Evolutionary conservation across 768 basidiomycete species (phyloP).

Genomic region (Boletus reticuloceps): DNA sequence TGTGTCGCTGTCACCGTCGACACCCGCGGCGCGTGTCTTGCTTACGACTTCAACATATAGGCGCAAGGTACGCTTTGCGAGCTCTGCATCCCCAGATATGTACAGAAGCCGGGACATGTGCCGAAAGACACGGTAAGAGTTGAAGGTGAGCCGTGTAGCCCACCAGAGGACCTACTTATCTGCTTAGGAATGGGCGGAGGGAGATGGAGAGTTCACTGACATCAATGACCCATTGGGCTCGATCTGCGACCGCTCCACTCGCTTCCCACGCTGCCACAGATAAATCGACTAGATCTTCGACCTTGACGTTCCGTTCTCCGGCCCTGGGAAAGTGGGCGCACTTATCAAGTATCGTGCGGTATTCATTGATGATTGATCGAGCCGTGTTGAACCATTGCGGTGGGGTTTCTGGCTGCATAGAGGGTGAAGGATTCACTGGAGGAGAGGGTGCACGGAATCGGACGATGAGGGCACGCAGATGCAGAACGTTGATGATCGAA

Average conservation of each 20-base stretch:
- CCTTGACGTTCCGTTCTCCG: conserved; percentile 71
- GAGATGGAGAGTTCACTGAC: conserved; percentile 41
- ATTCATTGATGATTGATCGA: conserved; percentile 66
- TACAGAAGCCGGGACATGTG: conserved; percentile 79
- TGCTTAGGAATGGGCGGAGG: not conserved
- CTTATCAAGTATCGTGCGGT: conserved; percentile 61
- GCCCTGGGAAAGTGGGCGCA: conserved; percentile 80
- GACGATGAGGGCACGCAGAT: conserved; percentile 70
- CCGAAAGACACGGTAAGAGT: conserved; percentile 80
- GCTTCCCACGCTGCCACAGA: conserved; percentile 82
- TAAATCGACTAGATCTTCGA: conserved; percentile 81
- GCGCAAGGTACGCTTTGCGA: conserved; percentile 72
- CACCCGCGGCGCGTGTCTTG: conserved; percentile 65
- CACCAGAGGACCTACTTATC: conserved; percentile 79
- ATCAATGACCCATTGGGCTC: conserved; percentile 78
- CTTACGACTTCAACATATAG: conserved; percentile 83
- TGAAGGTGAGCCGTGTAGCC: conserved; percentile 92
- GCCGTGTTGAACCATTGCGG: conserved; percentile 65
- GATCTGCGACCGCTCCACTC: conserved; percentile 57
- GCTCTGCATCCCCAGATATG: conserved; percentile 52
- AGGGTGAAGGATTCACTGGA: conserved; percentile 10
- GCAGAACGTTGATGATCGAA: conserved; percentile 63
- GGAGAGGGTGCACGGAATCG: conserved; percentile 35
- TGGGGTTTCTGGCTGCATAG: conserved; percentile 28
- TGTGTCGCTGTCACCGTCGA: conserved; percentile 53